Base-by-base conservation (phyloP, 306 rosid genomes). In the Cucurbita maxima region DNA sequence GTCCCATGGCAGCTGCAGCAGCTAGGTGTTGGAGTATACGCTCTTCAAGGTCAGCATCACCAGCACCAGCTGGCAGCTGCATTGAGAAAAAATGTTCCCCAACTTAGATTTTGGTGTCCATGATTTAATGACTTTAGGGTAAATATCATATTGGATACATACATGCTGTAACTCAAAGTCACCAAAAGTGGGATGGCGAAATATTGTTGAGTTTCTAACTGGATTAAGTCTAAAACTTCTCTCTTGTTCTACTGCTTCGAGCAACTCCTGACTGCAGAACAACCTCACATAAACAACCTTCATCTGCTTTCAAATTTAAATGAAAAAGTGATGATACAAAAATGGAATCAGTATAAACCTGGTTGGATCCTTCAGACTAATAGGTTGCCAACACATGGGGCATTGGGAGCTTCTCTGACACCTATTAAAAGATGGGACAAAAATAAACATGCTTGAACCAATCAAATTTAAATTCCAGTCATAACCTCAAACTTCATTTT, bases 1-100 rank as follows among this genome's bases (percentile, higher is more conserved):
- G 83, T 73, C 99, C 99, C 99, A 94, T 94, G 73, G 99, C 97
- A 51, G 99, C 97, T 19, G 98, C 97, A 67, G 99, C 99, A 76
- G 99, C 99, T 52, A 94, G 81, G 86, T 94, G 97, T 80, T 94
- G 99, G 66, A 94, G 87, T 51, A 94, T 91, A 41, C 94, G 95
- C 86, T 94, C 99, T 76, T 94, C 99, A 83, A 94, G 96, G 77
- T 94, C 97, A 75, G 92, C 88, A 76, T 91, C 97, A 84, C 82
- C 87, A 48, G 89, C 87, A 81, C 97, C 99, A 82, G 87, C 92
- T 4, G 97, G 97, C 78, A 94, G 80, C 99, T 94, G 97, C 79
- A 60, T 25, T 60, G 50, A 50, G 79, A 77, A 73, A 77, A 67
- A 63, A 59, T 8, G 6, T 25, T 44, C 8, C 30, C 58, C 14